A percentile compares a stretch with the other conserved stretches of the same genome.
These are phyloP conservation scores for Penicillium griseofulvum DNA, from an alignment of 2,329 filamentous ascomycete species.

Conservation along the genomic window DNA sequence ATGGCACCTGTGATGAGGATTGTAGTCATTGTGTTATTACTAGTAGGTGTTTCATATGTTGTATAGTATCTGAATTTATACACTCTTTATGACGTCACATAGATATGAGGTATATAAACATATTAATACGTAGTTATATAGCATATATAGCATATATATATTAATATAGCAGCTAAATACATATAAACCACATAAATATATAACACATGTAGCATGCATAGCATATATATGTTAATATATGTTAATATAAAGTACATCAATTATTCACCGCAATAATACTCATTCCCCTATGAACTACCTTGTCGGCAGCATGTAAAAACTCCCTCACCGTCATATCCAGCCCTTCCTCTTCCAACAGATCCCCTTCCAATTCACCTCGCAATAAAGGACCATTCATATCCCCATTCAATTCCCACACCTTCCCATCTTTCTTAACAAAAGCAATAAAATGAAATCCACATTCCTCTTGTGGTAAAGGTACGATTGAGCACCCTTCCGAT, in stretches of 20 bases:
- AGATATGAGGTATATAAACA: too few relatives aligned
- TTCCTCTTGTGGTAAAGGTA: constrained; percentile 19
- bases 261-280: constrained; percentile 20
- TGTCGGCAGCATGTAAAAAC: constrained; percentile 15
- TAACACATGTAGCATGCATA: too few relatives aligned
- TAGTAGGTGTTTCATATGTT: too few relatives aligned
- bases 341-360: constrained; percentile 20
- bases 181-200: too few relatives aligned
- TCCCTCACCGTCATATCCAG: constrained; percentile 17
- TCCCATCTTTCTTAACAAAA: constrained; percentile 18
- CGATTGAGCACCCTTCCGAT: constrained; percentile 12
- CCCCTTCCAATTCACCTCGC: constrained; percentile 36
- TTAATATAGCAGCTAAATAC: too few relatives aligned
- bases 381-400: constrained; percentile 26
- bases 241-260: too few relatives aligned
- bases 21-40: constrained; percentile 4
- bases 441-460: constrained; percentile 23
- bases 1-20: constrained; percentile 43
- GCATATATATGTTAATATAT: too few relatives aligned
- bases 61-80: too few relatives aligned
- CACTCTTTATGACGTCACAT: too few relatives aligned
- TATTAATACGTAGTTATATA: too few relatives aligned
- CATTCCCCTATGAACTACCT: constrained; percentile 15
- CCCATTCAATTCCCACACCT: constrained; percentile 25
- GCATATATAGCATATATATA: too few relatives aligned